Base-by-base conservation (phyloP, 2,329 filamentous ascomycete genomes). In the Tolypocladium cylindrosporum region DNA sequence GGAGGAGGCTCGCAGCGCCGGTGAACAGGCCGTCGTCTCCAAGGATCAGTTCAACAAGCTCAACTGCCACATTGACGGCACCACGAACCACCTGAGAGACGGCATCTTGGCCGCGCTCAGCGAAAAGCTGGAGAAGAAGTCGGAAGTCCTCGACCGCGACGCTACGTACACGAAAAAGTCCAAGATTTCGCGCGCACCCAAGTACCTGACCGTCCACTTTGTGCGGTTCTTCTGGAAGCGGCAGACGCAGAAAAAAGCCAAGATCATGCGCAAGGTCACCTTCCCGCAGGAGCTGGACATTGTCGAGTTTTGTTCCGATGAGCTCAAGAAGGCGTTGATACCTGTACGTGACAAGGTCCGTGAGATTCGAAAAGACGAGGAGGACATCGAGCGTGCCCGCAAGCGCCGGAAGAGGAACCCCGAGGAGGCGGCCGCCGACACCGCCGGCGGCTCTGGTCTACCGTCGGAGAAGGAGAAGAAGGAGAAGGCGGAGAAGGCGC, bases 211-310 rank as follows among this genome's bases (percentile, higher is more conserved):
- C 0, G 90, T 99, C 4, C 94, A 99, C 74, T 96, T 99, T 71
- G 90, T 99, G 58, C 90, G 94, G 63, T 99, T 99, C 77, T 97
- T 93, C 78, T 99, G 94, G 94, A 93, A 96, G 70, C 86, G 88
- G 53, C 91, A 96, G 65, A 91, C 90, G 4, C 88, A 95, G 74
- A 97, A 97, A 79, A 99, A 99, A 80, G 92, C 93, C 64, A 99
- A 99, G 81, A 99, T 99, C 66, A 93, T 99, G 90, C 90, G 92
- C 71, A 99, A 97, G 76, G 94, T 99, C 58, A 93, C 91, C 0
- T 99, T 99, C 71, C 93, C 93, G 8, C 86, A 90, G 55, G 94
- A 99, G 74, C 79, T 99, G 40, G 94, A 99, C 68, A 85, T 90
- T 43, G 86, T 96, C 27, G 94, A 99, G 70, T 97, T 96, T 74